These are phyloP conservation scores for Gremmenia infestans DNA, from an alignment of 2,329 filamentous ascomycete species.

Conservation along the genomic window DNA sequence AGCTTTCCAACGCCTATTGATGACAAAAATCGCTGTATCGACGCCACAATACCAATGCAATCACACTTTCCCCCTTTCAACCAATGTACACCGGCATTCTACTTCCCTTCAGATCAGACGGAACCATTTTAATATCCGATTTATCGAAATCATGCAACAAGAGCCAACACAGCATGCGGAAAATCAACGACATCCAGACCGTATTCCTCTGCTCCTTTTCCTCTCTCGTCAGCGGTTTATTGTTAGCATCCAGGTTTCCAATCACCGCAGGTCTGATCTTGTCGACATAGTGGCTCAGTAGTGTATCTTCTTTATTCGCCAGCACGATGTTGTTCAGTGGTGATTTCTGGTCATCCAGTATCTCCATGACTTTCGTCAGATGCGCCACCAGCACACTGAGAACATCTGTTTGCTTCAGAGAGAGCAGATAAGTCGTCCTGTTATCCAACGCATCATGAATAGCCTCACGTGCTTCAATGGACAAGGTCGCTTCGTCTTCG, in stretches of 20 bases:
- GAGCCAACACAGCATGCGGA: slow-evolving; percentile 54
- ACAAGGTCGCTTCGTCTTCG: slow-evolving; percentile 19
- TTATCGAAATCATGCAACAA: slow-evolving; percentile 52
- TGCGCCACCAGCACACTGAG: slow-evolving; percentile 25
- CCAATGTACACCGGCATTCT: slow-evolving; percentile 49
- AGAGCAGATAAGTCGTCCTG: slow-evolving; percentile 20
- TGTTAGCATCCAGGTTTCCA: slow-evolving; percentile 29
- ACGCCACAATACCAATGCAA: slow-evolving; percentile 52
- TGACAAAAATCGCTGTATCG: slow-evolving; percentile 54
- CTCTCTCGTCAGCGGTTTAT: slow-evolving; percentile 8
- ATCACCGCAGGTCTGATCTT: slow-evolving; percentile 40
- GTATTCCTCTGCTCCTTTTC: slow-evolving; percentile 28
- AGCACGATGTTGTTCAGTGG: slow-evolving; percentile 32
- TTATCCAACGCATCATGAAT: slow-evolving; percentile 27
- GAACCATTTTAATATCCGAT: slow-evolving; percentile 46
- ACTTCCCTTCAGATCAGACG: slow-evolving; percentile 48
- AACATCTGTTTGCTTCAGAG: slow-evolving; percentile 17
- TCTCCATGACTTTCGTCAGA: slow-evolving; percentile 33
- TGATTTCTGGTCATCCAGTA: slow-evolving; percentile 40
- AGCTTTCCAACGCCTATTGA: slow-evolving; percentile 51
- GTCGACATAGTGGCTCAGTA: slow-evolving; percentile 51
- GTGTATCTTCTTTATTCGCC: slow-evolving; percentile 43
- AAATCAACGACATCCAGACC: slow-evolving; percentile 49
- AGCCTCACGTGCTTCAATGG: slow-evolving; percentile 21
- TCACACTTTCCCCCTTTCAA: slow-evolving; percentile 42